phyloP scores from a whole-genome alignment of 352 stramenopile genomes.

The Stramenopiles sp. region DNA sequence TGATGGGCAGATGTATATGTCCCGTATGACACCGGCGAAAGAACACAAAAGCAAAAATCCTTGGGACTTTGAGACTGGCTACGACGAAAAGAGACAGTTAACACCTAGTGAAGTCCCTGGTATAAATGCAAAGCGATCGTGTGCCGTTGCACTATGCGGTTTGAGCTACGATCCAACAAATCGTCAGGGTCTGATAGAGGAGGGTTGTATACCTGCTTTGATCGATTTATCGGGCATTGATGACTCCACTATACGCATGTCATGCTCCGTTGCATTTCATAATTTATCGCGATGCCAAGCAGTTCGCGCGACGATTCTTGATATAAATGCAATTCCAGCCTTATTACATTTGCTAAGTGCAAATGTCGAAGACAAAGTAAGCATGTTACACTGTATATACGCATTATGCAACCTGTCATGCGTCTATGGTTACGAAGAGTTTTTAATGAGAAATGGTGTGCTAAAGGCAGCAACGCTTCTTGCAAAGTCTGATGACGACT shows the following conservation, averaged over 20 bases:
- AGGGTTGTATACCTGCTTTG: background rate
- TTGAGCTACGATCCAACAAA: constrained; percentile 33
- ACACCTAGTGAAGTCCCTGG: background rate
- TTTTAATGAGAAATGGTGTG: background rate
- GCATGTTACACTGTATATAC: background rate
- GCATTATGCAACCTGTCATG: background rate
- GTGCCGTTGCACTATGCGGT: constrained; percentile 57
- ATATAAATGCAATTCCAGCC: background rate
- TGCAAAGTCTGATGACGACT: background rate
- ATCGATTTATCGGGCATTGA: background rate
- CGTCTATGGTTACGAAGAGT: background rate
- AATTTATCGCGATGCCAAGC: background rate
- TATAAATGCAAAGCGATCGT: constrained; percentile 19
- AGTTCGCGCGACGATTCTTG: background rate
- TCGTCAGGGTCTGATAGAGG: background rate
- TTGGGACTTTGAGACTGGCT: background rate
- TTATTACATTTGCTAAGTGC: background rate
- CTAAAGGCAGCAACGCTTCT: background rate
- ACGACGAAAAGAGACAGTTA: background rate
- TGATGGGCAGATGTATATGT: constrained; percentile 60
- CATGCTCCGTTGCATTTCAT: background rate
- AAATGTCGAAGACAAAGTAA: background rate
- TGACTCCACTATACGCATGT: background rate
- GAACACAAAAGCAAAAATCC: background rate
- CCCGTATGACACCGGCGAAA: constrained; percentile 35